A percentile compares a stretch with the other conserved stretches of the same genome.
These are phyloP conservation scores for Rhodosporidiobolus odoratus DNA, from an alignment of 768 basidiomycete species.

Conservation along the genomic window DNA sequence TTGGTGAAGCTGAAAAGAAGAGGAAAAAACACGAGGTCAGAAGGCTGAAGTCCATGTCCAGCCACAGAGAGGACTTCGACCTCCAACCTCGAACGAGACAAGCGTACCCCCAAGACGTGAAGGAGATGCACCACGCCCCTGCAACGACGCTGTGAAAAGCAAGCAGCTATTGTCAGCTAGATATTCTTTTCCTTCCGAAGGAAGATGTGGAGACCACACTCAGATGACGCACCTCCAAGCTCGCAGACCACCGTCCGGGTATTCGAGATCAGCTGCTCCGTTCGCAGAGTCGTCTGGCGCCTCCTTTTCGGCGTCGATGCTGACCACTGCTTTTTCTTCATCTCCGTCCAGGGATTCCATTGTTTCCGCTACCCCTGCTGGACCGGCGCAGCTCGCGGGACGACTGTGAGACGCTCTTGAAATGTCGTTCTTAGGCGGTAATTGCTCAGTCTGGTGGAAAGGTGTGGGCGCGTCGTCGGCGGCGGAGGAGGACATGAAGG, in stretches of 20 bases:
- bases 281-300: too few relatives aligned
- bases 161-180: not conserved
- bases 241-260: slow-evolving; percentile 16
- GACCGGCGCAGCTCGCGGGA: not conserved
- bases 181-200: not conserved
- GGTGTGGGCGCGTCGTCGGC: slow-evolving; percentile 4
- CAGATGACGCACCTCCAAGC: slow-evolving; percentile 25
- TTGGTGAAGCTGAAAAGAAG: slow-evolving; percentile 27
- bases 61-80: too few relatives aligned
- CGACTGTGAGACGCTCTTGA: not conserved
- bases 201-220: too few relatives aligned
- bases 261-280: not conserved
- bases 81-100: not conserved
- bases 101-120: slow-evolving; percentile 26
- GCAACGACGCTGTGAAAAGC: slow-evolving; percentile 26
- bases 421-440: not conserved
- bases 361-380: not conserved
- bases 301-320: too few relatives aligned
- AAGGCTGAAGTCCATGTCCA: too few relatives aligned
- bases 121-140: slow-evolving; percentile 34
- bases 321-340: not conserved
- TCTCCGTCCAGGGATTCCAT: not conserved
- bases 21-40: not conserved
- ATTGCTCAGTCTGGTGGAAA: slow-evolving; percentile 7
- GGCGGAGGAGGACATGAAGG: too few relatives aligned